Base-by-base conservation (phyloP, 2,329 filamentous ascomycete genomes). In the Intubia oerlemansii region DNA sequence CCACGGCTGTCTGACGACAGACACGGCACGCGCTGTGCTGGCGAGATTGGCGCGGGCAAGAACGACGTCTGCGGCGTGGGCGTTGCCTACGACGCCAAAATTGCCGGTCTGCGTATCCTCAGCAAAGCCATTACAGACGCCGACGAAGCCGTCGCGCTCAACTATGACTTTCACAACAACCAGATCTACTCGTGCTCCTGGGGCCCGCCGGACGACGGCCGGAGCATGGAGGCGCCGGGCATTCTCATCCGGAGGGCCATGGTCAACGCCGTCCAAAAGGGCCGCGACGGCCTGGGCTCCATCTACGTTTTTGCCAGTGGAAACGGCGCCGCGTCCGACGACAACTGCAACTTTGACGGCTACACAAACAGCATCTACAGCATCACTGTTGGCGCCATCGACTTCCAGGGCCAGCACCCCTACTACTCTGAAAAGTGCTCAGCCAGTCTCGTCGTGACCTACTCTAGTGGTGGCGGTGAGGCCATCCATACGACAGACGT, bases 361-460 rank as follows among this genome's bases (percentile, higher is more conserved):
- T 98, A 98, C 52, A 98, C 88, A 34, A 98, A 98, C 57, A 93
- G 84, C 46, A 98, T 98, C 42, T 98, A 95, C 60, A 93, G 82
- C 48, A 88, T 98, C 41, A 92, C 84, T 0, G 82, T 98, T 12
- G 88, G 88, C 21, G 85, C 85, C 19, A 75, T 98, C 36, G 84
- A 93, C 47, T 65, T 80, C 34, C 70, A 76, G 39, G 84, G 85
- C 22, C 52, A 66, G n/a, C 85, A 95, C 45, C 84, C 88, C 0
- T 88, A 85, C 48, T 98, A 98, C 50, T 93, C 85, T 0, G 88
- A 98, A 50, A 75, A 80, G 36, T 98, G 88, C 54, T 93, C 85
- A 4, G 88, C 88, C 14, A 80, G 92, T 47, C 59, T 98, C 26
- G 84, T 93, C 3, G 88, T 98, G 8, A 91, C 88, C 0, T 98